These are phyloP conservation scores for Canavalia ensiformis DNA, from an alignment of 306 rosid species.

Conservation along the genomic window DNA sequence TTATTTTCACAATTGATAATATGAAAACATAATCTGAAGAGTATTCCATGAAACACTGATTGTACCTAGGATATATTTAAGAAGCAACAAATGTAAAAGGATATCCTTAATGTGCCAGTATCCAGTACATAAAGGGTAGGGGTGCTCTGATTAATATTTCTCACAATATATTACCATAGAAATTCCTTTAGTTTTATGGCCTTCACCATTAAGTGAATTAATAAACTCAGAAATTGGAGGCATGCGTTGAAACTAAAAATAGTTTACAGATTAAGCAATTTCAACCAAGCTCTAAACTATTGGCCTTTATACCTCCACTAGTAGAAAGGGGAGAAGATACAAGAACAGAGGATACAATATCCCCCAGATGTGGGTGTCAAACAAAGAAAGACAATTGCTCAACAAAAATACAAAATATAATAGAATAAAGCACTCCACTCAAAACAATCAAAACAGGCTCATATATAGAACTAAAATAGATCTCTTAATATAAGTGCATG, in stretches of 20 bases:
- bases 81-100: conserved; percentile 20
- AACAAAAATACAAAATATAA: conserved; percentile 11
- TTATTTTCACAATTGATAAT: conserved; percentile 1
- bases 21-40: conserved; percentile 31
- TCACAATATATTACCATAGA: conserved; percentile 4
- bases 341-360: background rate
- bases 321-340: conserved; percentile 21
- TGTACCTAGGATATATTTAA: conserved; percentile 7
- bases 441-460: conserved; percentile 23
- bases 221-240: conserved; percentile 15
- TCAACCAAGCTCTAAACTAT: background rate
- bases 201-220: background rate
- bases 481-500: conserved; percentile 1
- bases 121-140: background rate
- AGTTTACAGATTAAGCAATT: conserved; percentile 8
- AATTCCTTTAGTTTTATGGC: conserved; percentile 18
- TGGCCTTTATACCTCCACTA: background rate
- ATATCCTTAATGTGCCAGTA: conserved; percentile 3
- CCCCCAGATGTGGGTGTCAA: background rate
- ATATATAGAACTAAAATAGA: conserved; percentile 25
- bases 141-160: conserved; percentile 10
- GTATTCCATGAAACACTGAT: background rate
- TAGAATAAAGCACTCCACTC: conserved; percentile 1
- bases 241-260: conserved; percentile 6
- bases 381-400: background rate